Evolutionary conservation across 108 stramenopile species (phyloP).

Genomic region (Schizochytrium sp.): DNA sequence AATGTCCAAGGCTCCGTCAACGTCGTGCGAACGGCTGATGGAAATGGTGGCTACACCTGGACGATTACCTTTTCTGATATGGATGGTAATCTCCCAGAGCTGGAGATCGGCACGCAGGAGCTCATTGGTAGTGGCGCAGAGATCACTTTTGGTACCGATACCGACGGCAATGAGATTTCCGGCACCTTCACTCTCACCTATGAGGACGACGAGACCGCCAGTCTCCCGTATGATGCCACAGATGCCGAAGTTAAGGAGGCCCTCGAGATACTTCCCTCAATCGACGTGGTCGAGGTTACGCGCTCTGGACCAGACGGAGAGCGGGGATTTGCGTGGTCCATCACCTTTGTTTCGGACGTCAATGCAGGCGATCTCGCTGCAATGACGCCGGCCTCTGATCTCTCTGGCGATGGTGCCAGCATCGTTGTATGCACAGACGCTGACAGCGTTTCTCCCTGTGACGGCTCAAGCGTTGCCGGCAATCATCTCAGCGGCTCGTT

Average conservation of each 20-base stretch:
- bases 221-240: conserved; percentile 55
- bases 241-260: conserved; percentile 43
- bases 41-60: conserved; percentile 57
- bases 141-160: conserved; percentile 45
- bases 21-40: conserved; percentile 38
- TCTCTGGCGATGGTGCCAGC: conserved; percentile 35
- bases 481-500: conserved; percentile 25
- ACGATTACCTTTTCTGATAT: conserved; percentile 55
- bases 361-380: conserved; percentile 52
- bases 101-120: conserved; percentile 44
- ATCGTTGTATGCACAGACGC: not conserved
- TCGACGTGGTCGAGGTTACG: conserved; percentile 54
- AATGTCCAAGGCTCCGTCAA: conserved; percentile 36
- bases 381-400: conserved; percentile 38
- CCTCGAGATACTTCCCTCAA: conserved; percentile 29
- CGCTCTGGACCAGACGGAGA: conserved; percentile 37
- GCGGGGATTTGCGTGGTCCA: conserved; percentile 22
- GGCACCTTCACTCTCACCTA: conserved; percentile 61
- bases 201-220: conserved; percentile 54
- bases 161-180: conserved; percentile 60
- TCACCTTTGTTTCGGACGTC: conserved; percentile 54
- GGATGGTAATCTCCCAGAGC: conserved; percentile 62
- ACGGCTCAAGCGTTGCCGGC: not conserved
- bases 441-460: conserved; percentile 5
- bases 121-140: conserved; percentile 40